These are phyloP conservation scores for Fusarium sp. DNA, from an alignment of 2,329 filamentous ascomycete genomes.

Conservation along the genomic window DNA sequence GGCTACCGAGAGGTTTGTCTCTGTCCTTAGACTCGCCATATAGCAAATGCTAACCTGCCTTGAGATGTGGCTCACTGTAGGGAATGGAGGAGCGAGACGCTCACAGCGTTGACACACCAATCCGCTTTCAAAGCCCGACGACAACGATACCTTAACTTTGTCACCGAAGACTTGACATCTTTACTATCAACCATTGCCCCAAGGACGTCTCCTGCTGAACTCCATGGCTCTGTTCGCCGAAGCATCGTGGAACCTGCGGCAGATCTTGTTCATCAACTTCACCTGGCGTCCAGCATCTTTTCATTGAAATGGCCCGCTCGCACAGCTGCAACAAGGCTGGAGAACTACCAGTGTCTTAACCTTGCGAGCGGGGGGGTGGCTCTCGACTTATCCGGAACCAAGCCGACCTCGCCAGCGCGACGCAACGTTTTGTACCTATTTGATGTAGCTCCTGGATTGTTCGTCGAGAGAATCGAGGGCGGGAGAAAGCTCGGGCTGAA, in stretches of 20 bases:
- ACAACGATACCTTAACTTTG: constrained; percentile 47
- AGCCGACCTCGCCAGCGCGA: constrained; percentile 49
- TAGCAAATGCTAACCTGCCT: constrained; percentile 19
- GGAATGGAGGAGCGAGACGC: constrained; percentile 57
- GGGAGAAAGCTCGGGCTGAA: constrained; percentile 53
- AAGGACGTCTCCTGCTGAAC: constrained; percentile 46
- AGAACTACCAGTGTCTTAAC: constrained; percentile 57
- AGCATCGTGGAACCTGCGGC: constrained; percentile 55
- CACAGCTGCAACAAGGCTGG: constrained; percentile 54
- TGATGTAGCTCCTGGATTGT: constrained; percentile 56
- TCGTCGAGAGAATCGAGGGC: constrained; percentile 55
- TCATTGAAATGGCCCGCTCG: constrained; percentile 58
- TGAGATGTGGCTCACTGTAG: constrained; percentile 54
- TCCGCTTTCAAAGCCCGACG: constrained; percentile 51
- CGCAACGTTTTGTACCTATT: constrained; percentile 55
- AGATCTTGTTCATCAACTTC: constrained; percentile 56
- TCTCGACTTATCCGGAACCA: constrained; percentile 51
- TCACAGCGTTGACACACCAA: constrained; percentile 54
- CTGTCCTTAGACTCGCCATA: not conserved
- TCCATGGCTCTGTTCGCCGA: constrained; percentile 53
- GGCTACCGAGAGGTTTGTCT: constrained; percentile 53
- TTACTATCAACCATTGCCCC: constrained; percentile 53
- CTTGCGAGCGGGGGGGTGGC: constrained; percentile 52
- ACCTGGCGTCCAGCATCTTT: constrained; percentile 54
- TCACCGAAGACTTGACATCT: constrained; percentile 54